These are phyloP conservation scores for Saururus chinensis DNA, from an alignment of 164 flowering plant species.

Conservation along the genomic window DNA sequence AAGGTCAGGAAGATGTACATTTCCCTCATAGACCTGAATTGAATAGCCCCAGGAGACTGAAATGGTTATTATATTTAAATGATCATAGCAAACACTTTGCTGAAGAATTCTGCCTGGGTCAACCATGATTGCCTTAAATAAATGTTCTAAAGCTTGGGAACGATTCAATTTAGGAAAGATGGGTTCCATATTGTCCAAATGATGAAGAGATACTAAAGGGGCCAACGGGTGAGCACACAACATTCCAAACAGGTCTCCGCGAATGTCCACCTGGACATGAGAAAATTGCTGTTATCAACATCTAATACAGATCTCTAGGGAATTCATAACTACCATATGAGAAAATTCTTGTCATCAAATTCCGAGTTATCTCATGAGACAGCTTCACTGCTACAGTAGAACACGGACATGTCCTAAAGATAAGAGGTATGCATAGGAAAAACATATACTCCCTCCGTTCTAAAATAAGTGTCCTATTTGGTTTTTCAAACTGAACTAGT, in stretches of 20 bases:
- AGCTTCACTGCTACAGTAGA: constrained; percentile 7
- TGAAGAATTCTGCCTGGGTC: constrained; percentile 64
- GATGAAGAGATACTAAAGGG: constrained; percentile 77
- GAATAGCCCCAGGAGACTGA: constrained; percentile 83
- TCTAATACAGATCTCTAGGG: too few species aligned
- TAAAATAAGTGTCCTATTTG: too few species aligned
- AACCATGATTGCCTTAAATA: constrained; percentile 41
- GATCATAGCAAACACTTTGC: constrained; percentile 70
- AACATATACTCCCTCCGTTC: too few species aligned
- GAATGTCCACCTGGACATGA: constrained; percentile 52
- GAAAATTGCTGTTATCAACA: background rate
- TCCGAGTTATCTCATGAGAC: too few species aligned
- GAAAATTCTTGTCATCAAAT: too few species aligned
- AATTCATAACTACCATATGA: background rate
- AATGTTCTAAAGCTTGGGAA: constrained; percentile 38
- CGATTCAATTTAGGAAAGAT: constrained; percentile 57
- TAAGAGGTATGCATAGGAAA: too few species aligned
- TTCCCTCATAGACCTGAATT: constrained; percentile 55
- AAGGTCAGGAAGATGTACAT: constrained; percentile 50
- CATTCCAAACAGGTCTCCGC: constrained; percentile 75
- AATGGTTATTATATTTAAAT: constrained; percentile 31
- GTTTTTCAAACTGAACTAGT: too few species aligned
- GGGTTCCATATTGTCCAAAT: constrained; percentile 58
- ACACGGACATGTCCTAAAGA: too few species aligned
- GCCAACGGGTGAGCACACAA: constrained; percentile 64